Conservation (phyloP, 78 protist genomes). For the Emiliania huxleyi region DNA sequence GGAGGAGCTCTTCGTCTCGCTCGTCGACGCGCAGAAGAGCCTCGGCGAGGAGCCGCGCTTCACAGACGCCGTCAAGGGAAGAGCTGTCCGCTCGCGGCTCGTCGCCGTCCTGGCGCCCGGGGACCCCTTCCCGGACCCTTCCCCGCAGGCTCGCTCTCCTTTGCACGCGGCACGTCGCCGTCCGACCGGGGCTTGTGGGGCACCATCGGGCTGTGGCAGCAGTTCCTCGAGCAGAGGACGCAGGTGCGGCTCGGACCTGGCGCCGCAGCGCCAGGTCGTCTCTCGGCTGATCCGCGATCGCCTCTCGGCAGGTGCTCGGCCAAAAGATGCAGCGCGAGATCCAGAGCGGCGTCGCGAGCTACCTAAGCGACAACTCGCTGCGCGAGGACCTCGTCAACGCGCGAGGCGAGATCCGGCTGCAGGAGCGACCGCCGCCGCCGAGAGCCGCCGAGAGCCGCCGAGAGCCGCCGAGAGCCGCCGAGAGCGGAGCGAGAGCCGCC, state of each 20-base stretch:
- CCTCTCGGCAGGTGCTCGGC: no score
- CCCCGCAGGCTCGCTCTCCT: neutral
- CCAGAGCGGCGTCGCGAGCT: neutral
- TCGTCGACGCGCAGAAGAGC: neutral
- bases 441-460: no score
- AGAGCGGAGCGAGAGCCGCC: no score
- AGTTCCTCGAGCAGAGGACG: neutral
- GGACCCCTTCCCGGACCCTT: no score
- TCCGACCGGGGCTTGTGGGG: neutral
- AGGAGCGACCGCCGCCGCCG: neutral
- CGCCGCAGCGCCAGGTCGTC: no score
- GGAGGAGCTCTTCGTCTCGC: no score
- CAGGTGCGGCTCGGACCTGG: no score
- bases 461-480: no score
- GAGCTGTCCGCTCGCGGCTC: no score
- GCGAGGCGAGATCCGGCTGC: neutral
- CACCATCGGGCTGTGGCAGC: neutral
- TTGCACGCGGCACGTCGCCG: neutral
- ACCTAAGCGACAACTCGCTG: neutral
- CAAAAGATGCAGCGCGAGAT: neutral
- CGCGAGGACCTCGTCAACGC: neutral
- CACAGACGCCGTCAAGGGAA: neutral
- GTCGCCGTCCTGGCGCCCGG: no score
- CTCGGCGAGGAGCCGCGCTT: constrained; percentile 4
- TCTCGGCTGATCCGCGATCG: no score